phyloP scores from a whole-genome alignment of 192 early-diverging fungal genomes.

The Oehlia diaphana region DNA sequence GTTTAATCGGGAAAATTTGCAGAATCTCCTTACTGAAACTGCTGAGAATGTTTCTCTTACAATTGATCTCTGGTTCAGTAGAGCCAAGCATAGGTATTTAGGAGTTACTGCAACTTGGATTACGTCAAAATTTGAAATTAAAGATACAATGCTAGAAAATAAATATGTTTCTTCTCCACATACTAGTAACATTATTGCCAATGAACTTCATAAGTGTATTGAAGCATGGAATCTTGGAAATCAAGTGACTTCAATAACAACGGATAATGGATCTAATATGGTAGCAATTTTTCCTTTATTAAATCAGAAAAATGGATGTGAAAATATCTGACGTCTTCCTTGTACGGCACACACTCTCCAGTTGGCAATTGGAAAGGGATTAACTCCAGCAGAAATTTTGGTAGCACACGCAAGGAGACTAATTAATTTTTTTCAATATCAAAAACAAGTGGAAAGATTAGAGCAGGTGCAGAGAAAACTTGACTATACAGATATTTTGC shows the following conservation, averaged over 20 bases:
- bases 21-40: background rate
- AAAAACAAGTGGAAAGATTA: constrained; percentile 9
- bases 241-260: background rate
- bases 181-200: background rate
- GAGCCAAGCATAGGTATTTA: background rate
- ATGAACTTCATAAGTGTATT: background rate
- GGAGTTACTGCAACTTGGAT: background rate
- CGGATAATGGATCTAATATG: background rate
- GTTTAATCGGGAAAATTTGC: background rate
- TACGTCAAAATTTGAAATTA: background rate
- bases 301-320: no score
- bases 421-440: constrained; percentile 11
- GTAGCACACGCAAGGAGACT: background rate
- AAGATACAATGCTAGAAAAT: background rate
- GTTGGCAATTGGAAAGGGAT: constrained; percentile 1
- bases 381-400: background rate
- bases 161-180: background rate
- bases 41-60: background rate
- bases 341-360: background rate
- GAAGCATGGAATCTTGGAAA: background rate
- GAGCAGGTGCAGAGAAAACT: background rate
- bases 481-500: background rate
- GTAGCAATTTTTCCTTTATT: background rate
- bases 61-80: background rate
- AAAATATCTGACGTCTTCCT: background rate